phyloP scores from a whole-genome alignment of 2,329 filamentous ascomycete species.

The Cytospora chrysosperma region DNA sequence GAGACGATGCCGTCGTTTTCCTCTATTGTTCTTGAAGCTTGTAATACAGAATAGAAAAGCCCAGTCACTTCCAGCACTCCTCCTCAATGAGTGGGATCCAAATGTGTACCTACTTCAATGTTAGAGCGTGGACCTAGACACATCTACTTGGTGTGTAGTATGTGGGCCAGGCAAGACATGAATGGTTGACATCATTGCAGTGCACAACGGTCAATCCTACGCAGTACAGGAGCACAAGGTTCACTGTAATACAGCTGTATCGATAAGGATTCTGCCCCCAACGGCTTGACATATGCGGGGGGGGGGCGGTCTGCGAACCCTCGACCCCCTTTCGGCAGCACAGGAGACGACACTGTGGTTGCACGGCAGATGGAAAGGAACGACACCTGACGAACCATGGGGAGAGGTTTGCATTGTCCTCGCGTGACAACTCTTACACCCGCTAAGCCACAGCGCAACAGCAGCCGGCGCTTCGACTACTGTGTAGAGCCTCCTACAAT shows the following conservation, averaged over 20 bases:
- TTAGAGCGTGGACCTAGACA: no score
- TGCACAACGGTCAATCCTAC: no score
- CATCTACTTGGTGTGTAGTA: no score
- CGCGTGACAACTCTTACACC: background rate
- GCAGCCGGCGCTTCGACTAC: background rate
- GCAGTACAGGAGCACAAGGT: no score
- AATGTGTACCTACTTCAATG: background rate
- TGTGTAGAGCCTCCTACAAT: no score
- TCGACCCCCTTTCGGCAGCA: background rate
- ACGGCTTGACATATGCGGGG: background rate
- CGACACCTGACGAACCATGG: background rate
- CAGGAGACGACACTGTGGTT: background rate
- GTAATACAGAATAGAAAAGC: background rate
- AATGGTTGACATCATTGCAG: conserved; percentile 14
- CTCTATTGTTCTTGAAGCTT: background rate
- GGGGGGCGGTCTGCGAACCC: background rate
- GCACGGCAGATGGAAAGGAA: background rate
- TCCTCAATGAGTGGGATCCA: background rate
- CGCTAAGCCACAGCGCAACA: background rate
- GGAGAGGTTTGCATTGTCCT: background rate
- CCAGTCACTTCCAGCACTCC: background rate
- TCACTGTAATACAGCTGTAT: background rate
- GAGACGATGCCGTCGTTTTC: background rate
- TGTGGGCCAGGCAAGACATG: no score
- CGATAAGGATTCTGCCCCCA: conserved; percentile 1